Evolutionary conservation across 1,284 basidiomycete genomes (phyloP), one percentile per base, ranked within the genome.

Genomic region (Moesziomyces parantarcticus): DNA sequence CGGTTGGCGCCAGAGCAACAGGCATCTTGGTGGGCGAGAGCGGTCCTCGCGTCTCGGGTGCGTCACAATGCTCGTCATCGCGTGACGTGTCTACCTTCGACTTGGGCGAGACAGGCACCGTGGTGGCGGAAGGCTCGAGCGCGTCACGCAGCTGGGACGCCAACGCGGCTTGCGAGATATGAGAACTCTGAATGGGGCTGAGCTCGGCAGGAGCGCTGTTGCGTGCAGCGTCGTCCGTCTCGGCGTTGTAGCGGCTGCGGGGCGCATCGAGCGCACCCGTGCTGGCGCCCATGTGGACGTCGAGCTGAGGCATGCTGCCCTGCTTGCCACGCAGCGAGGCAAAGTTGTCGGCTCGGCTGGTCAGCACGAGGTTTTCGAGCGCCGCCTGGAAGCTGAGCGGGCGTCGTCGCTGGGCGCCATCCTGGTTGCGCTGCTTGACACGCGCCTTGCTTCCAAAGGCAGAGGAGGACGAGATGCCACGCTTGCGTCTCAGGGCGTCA

Each of bases 361-460:
- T 65, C 20, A 73, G 51, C 20, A 72, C 59, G 7, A 77, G 56
- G 45, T 53, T 73, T 47, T 78, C 76, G 58, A 79, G 65, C 34
- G 75, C 77, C 5, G 67, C 67, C 48, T 78, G 76, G 64, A 79
- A 78, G 70, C 76, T 78, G 45, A 79, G 64, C 20, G 77, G 77
- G 26, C 74, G 65, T 45, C 74, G 52, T n/a, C 76, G 68, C 26
- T 54, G 61, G 6, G 57, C 53, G 18, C 61, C 68, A 10, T 60
- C 61, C 41, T 73, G 66, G 29, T 79, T 77, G n/a, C 73, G 63
- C 51, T 78, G 75, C 58, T 73, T 75, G 47, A 77, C 77, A 44
- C 77, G 62, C 2, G 77, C 77, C 42, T 77, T 63, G 58, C 75
- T 77, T 32, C 76, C 76, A 54, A 78, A 78, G 14, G 77, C 77